Evolutionary conservation across 805 yeast species (phyloP), one percentile per base, ranked within the genome.

Genomic region (Nakazawaea ambrosiae): DNA sequence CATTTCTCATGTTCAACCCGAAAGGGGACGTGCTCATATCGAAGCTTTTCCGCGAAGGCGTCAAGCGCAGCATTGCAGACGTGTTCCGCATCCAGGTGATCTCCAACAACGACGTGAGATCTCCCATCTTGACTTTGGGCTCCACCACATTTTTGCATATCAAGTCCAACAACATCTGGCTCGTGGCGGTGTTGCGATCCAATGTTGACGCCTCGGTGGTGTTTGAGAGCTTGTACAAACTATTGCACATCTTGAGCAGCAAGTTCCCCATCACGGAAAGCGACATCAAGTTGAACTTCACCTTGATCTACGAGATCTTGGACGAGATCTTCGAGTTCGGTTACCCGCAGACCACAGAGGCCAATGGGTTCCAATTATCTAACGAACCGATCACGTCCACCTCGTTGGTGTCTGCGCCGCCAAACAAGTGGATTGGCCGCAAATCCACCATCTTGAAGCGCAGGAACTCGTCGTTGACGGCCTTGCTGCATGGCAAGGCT

Each of bases 31-130:
- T 87, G 16, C 63, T 90, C 29, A 75, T 89, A 36, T 79, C 92
- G 17, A 74, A 83, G 37, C 53, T 84, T 26, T 80, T 79, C 56
- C 70, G 80, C 40, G 87, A 82, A 38, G 86, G 89, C 2, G 74
- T 87, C 39, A 76, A 85, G 47, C 61, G 90, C 36, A 82, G 82
- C 38, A 78, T 89, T 16, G 67, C 92, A 14, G 97, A 89, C 48
- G 85, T 88, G 22, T 90, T 90, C 52, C 72, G 96, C n/a, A 80
- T 88, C 38, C 96, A 90, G 53, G 96, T 90, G 20, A 86, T 90
- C 29, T 67, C 84, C 37, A 72, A 80, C 40, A 65, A 73, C 3
- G 78, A 72, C 17, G 57, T 65, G 34, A 62, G 78, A 44, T 73
- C 86, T 0, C 90, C 92, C 0, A 68, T 83, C 1, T 61, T 90